Evolutionary conservation across 2,329 filamentous ascomycete genomes (phyloP).

Genomic region (Xylariaceae sp.): DNA sequence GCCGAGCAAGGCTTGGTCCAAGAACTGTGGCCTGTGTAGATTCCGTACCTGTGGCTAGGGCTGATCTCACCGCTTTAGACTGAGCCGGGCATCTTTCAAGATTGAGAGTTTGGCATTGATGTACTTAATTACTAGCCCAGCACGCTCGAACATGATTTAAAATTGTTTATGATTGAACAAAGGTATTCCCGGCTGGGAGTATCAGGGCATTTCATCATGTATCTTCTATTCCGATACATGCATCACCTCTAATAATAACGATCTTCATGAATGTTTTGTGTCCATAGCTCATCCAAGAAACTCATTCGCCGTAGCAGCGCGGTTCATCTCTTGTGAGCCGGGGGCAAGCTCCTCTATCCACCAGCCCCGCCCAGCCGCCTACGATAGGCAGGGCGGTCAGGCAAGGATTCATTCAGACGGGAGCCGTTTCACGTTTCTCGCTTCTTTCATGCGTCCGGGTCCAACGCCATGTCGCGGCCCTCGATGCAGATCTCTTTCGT

Average conservation of each 20-base stretch:
- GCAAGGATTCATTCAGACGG: slow-evolving; percentile 19
- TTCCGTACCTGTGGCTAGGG: background rate
- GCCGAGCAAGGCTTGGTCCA: background rate
- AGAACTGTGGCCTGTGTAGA: background rate
- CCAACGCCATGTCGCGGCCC: background rate
- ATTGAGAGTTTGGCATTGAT: background rate
- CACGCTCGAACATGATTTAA: no score
- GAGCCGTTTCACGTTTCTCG: slow-evolving; percentile 19
- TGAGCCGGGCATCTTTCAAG: background rate
- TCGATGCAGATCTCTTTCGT: background rate
- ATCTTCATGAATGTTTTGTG: background rate
- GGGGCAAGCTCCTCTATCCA: background rate
- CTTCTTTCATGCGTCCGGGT: slow-evolving; percentile 14
- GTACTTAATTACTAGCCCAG: no score
- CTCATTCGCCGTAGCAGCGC: no score
- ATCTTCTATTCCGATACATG: background rate
- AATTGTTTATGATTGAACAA: no score
- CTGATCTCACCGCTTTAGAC: no score
- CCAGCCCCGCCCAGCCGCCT: slow-evolving; percentile 13
- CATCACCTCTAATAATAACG: background rate
- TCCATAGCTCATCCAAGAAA: no score
- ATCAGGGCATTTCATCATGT: background rate
- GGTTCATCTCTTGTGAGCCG: no score
- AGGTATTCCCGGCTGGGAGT: no score
- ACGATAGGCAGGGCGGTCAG: background rate